Base-by-base conservation (phyloP, 352 stramenopile genomes). In the Phytophthora pluvialis region DNA sequence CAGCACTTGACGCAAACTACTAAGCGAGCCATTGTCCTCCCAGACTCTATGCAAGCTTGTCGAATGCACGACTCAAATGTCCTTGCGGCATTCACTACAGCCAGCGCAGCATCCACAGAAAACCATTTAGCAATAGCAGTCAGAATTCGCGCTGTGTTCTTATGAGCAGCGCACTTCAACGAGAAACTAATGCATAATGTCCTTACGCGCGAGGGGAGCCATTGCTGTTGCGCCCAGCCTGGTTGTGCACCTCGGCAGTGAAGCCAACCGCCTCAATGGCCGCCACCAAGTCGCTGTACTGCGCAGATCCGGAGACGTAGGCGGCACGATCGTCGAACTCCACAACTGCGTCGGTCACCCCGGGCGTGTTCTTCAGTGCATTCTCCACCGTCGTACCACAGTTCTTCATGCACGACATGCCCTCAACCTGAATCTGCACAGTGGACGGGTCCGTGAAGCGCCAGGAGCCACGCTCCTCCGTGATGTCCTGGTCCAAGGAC, bases 401-500 rank as follows among this genome's bases (percentile, higher is more conserved):
- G 75, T 98, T 98, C 56, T 98, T 98, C 83, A 98, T 95, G 51
- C 92, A 98, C 68, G 80, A 98, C 83, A 97, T 97, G 45, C 93
- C 92, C 46, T 96, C 86, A 5, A 98, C 79, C 46, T 75, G 72
- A 25, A 96, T 78, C 11, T 77, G 62, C 40, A 95, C 75, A 10
- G 79, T 91, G n/a, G 83, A 88, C 60, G 75, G 75, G 45, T 91
- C 79, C 11, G 79, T 86, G 61, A 82, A 91, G 16, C 83, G 79
- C 83, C 83, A 91, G 44, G 78, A 77, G 11, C 83, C 85, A 38
- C 82, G 85, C 64, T 90, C 83, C 49, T 87, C 70, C 12, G 81
- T 87, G 50, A 89, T 80, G 57, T 93, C 81, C 49, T 79, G 48
- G 43, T 92, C 83, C 56, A 88, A 60, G 42, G 86, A 87, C 64